Percentiles rank a stretch among this genome's conserved stretches.
Conservation (phyloP, 2,329 filamentous ascomycete genomes). For the Aaosphaeria pasadenensis region DNA sequence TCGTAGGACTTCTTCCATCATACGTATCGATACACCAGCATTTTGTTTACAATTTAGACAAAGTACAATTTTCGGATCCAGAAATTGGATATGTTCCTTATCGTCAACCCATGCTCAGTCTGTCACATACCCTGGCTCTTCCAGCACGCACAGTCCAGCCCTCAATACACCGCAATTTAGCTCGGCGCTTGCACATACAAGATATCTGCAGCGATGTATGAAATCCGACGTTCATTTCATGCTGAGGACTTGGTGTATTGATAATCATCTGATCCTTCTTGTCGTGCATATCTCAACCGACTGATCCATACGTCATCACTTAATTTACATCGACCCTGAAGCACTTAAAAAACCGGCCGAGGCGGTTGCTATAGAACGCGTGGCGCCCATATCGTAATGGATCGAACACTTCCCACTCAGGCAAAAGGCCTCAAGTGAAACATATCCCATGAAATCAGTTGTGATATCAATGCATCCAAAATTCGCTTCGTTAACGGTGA, state of each 20-base stretch:
- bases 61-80: not conserved
- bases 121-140: slow-evolving; percentile 8
- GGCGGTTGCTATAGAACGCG: too few species aligned
- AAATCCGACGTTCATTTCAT: slow-evolving; percentile 1
- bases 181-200: slow-evolving; percentile 10
- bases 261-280: slow-evolving; percentile 3
- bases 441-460: too few species aligned
- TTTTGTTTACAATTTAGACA: not conserved
- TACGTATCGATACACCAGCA: not conserved
- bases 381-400: too few species aligned
- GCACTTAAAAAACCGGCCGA: too few species aligned
- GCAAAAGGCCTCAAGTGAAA: too few species aligned
- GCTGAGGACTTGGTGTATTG: slow-evolving; percentile 12
- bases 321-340: too few species aligned
- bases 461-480: too few species aligned
- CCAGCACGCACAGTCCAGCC: slow-evolving; percentile 4
- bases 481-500: too few species aligned
- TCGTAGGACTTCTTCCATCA: not conserved
- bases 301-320: too few species aligned
- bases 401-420: too few species aligned
- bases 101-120: slow-evolving; percentile 5
- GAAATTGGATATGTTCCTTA: not conserved
- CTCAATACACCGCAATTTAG: slow-evolving; percentile 11
- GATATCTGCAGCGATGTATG: too few species aligned
- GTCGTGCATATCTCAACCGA: too few species aligned